Conservation (phyloP, 768 basidiomycete species). For the Pisolithus orientalis region DNA sequence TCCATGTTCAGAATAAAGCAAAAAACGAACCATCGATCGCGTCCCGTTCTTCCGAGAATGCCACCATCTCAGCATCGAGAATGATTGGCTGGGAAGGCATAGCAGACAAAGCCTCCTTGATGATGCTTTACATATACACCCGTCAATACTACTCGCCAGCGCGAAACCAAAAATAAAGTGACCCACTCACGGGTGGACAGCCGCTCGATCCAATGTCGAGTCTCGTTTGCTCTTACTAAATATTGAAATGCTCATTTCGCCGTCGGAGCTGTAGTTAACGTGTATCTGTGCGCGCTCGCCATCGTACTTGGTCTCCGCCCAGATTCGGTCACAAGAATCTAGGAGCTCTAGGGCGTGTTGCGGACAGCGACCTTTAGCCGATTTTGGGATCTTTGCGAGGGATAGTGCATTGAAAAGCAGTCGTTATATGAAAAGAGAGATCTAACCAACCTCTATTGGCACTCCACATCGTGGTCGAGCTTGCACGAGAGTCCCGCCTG, state of each 20-base stretch:
- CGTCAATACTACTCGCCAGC: not conserved
- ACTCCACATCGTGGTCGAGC: slow-evolving; percentile 45
- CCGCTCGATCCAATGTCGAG: slow-evolving; percentile 69
- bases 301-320: slow-evolving; percentile 93
- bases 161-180: not conserved
- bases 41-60: slow-evolving; percentile 52
- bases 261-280: slow-evolving; percentile 42
- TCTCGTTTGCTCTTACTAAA: slow-evolving; percentile 87
- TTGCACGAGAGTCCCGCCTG: slow-evolving; percentile 17
- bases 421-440: not conserved
- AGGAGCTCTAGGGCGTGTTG: slow-evolving; percentile 45
- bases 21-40: slow-evolving; percentile 61
- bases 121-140: slow-evolving; percentile 34
- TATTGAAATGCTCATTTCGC: slow-evolving; percentile 52
- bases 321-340: slow-evolving; percentile 35
- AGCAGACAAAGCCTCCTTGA: slow-evolving; percentile 51
- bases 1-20: not conserved
- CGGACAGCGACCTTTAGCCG: slow-evolving; percentile 63
- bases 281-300: slow-evolving; percentile 95
- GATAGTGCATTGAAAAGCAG: not conserved
- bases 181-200: slow-evolving; percentile 43
- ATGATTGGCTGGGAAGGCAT: slow-evolving; percentile 39
- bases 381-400: slow-evolving; percentile 66
- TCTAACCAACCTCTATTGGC: slow-evolving; percentile 49
- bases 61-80: slow-evolving; percentile 88